Conservation (phyloP, 371 early-diverging fungal species). For the Lichtheimia hyalospora region DNA sequence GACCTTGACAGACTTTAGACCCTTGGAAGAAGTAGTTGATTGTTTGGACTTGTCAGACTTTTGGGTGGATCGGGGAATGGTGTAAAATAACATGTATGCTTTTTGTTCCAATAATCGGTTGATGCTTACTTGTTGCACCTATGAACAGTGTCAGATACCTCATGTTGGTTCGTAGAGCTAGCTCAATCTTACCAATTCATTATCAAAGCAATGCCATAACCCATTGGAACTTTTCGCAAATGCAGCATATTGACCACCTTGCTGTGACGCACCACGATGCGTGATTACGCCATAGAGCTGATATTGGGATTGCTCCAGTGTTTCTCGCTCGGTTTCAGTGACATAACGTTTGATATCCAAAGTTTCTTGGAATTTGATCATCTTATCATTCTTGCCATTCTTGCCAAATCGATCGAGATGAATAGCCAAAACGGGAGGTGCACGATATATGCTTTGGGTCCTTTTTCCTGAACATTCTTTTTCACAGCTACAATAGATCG, state of each 20-base stretch:
- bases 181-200: constrained; percentile 59
- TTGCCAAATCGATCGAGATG: constrained; percentile 81
- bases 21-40: constrained; percentile 20
- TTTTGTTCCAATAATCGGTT: constrained; percentile 68
- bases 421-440: constrained; percentile 70
- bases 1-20: constrained; percentile 10
- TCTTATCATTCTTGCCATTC: constrained; percentile 58
- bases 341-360: constrained; percentile 39
- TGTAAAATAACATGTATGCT: constrained; percentile 86
- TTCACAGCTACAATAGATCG: constrained; percentile 40
- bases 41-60: constrained; percentile 14
- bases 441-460: constrained; percentile 64
- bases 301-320: constrained; percentile 47
- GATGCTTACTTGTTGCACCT: constrained; percentile 71
- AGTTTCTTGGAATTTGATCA: constrained; percentile 43
- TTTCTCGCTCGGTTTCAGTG: constrained; percentile 27
- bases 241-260: constrained; percentile 83
- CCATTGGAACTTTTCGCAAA: constrained; percentile 81
- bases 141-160: background rate
- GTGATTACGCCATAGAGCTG: constrained; percentile 76
- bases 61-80: constrained; percentile 22
- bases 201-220: constrained; percentile 85
- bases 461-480: constrained; percentile 48
- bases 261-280: constrained; percentile 72
- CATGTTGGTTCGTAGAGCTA: no score